These are phyloP conservation scores for Plasmodium cynomolgi DNA, from an alignment of 169 alveolate genomes.

Conservation along the genomic window DNA sequence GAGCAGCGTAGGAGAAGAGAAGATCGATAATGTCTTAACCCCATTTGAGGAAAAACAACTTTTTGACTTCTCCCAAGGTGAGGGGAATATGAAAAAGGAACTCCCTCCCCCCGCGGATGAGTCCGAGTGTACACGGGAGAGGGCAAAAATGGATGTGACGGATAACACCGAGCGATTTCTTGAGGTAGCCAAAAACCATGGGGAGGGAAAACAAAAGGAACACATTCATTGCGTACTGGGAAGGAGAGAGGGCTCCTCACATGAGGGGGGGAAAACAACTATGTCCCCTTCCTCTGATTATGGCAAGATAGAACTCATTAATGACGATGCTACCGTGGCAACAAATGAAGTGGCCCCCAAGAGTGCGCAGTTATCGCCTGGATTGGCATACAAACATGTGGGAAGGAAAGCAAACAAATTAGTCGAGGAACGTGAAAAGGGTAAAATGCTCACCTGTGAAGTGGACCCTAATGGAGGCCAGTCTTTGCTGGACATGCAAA, in stretches of 20 bases:
- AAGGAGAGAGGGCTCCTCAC: neutral
- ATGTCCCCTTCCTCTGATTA: too few relatives aligned
- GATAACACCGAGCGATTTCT: neutral
- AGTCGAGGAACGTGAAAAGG: neutral
- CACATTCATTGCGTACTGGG: neutral
- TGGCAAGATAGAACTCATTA: neutral
- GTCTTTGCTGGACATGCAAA: constrained; percentile 1
- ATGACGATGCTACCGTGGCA: neutral
- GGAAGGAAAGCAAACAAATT: neutral
- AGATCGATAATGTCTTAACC: neutral
- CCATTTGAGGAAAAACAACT: neutral
- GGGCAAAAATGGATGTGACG: neutral
- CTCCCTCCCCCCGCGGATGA: neutral
- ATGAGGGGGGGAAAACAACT: neutral
- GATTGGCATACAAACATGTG: neutral
- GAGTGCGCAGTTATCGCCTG: neutral
- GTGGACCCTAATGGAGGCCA: constrained; percentile 29
- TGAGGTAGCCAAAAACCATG: neutral
- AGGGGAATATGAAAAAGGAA: neutral
- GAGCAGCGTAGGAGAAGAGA: neutral
- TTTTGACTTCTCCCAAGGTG: neutral
- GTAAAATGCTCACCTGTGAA: neutral
- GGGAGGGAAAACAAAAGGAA: neutral
- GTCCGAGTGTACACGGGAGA: neutral
- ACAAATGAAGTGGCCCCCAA: neutral